phyloP scores from a whole-genome alignment of 805 yeast genomes.

The Sungouiozyma intestinalis region DNA sequence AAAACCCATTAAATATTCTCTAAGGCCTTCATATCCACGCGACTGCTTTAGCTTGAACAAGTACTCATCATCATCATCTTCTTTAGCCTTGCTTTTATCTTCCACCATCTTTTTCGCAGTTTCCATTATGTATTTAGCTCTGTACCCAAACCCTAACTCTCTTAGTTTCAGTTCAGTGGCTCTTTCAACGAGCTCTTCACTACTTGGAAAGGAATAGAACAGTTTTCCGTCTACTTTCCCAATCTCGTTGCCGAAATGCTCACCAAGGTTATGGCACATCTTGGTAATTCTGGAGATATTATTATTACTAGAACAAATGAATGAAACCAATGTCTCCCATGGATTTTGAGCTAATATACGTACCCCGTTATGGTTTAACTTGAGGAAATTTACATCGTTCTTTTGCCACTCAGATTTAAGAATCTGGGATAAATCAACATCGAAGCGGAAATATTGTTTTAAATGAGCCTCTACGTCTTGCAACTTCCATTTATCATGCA shows the following conservation, averaged over 20 bases:
- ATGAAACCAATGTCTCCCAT: constrained; percentile 87
- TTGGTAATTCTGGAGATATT: constrained; percentile 87
- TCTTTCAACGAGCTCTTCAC: constrained; percentile 36
- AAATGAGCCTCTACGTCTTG: constrained; percentile 37
- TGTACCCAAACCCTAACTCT: constrained; percentile 64
- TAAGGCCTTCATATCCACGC: constrained; percentile 32
- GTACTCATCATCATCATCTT: constrained; percentile 25
- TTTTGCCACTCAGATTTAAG: constrained; percentile 48
- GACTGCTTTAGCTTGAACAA: constrained; percentile 29
- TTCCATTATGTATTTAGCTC: constrained; percentile 77
- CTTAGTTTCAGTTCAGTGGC: constrained; percentile 39
- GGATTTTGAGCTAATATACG: constrained; percentile 89
- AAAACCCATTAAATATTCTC: constrained; percentile 43
- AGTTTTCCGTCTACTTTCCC: constrained; percentile 41
- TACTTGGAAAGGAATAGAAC: constrained; percentile 67
- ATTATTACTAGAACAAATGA: constrained; percentile 92
- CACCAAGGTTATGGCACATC: constrained; percentile 77
- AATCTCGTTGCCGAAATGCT: constrained; percentile 55
- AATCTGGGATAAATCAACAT: constrained; percentile 42
- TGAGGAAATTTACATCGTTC: constrained; percentile 41
- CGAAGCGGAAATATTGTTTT: constrained; percentile 59
- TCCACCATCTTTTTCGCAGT: constrained; percentile 53
- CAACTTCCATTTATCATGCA: constrained; percentile 21
- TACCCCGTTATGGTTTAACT: constrained; percentile 45
- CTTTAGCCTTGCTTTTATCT: constrained; percentile 13